Percentiles rank a stretch among this genome's conserved stretches.
These are phyloP conservation scores for Truncatella angustata DNA, from an alignment of 2,329 filamentous ascomycete species.

Conservation along the genomic window DNA sequence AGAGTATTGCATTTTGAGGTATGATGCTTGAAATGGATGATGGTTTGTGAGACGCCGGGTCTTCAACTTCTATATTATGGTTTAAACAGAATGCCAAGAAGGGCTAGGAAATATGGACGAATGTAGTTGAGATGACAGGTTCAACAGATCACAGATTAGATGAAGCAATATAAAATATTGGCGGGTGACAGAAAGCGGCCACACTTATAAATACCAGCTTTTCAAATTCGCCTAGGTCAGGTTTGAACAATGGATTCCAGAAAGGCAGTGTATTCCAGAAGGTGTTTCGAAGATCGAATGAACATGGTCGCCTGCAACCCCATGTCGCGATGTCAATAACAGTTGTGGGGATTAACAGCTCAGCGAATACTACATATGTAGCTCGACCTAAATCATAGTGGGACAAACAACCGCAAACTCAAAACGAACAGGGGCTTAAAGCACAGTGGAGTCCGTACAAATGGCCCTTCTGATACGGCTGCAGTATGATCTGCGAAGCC, in stretches of 20 bases:
- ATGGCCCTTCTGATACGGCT: background rate
- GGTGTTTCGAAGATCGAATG: constrained; percentile 9
- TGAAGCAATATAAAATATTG: background rate
- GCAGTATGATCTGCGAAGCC: constrained; percentile 7
- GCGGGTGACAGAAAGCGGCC: background rate
- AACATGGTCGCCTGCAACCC: background rate
- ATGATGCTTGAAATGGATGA: background rate
- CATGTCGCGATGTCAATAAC: background rate
- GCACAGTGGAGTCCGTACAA: background rate
- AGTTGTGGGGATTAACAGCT: background rate
- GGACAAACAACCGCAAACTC: constrained; percentile 4
- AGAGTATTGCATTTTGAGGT: constrained; percentile 11
- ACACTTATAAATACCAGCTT: constrained; percentile 1
- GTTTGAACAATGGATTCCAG: background rate
- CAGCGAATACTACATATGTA: background rate
- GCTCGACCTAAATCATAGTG: background rate
- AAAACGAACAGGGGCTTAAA: constrained; percentile 1
- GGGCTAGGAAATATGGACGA: constrained; percentile 2
- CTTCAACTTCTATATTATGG: background rate
- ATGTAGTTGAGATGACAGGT: background rate
- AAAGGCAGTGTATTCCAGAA: constrained; percentile 1
- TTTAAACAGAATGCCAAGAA: background rate
- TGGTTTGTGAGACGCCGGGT: background rate
- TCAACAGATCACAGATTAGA: constrained; percentile 3
- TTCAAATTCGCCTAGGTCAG: background rate